Conservation (phyloP, 805 yeast species). For the Metschnikowia santaceciliae region DNA sequence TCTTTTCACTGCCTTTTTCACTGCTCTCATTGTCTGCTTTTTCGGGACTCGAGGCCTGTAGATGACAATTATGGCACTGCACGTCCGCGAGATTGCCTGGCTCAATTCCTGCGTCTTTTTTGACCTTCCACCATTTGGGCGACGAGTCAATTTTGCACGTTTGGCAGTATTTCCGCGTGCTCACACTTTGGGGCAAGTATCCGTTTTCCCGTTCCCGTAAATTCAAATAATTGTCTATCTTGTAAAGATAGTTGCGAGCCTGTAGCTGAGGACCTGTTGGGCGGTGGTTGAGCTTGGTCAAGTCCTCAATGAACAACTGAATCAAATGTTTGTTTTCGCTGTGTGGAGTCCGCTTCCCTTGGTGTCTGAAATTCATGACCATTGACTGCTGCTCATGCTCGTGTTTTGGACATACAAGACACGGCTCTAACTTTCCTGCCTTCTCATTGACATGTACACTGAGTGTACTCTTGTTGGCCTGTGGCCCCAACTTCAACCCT, state of each 20-base stretch:
- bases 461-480: conserved; percentile 15
- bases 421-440: conserved; percentile 43
- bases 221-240: conserved; percentile 12
- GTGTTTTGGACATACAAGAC: conserved; percentile 43
- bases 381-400: conserved; percentile 14
- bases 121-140: conserved; percentile 36
- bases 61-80: conserved; percentile 31
- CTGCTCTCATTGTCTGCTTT: conserved; percentile 9
- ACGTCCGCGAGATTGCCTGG: not conserved
- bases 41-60: conserved; percentile 9
- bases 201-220: conserved; percentile 2
- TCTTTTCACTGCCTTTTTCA: not conserved
- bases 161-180: conserved; percentile 14
- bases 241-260: conserved; percentile 27
- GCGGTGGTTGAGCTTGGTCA: conserved; percentile 18
- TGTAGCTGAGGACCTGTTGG: conserved; percentile 31
- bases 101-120: not conserved
- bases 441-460: conserved; percentile 19
- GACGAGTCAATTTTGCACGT: conserved; percentile 25
- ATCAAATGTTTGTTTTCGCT: conserved; percentile 36
- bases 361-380: conserved; percentile 27
- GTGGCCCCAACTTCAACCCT: conserved; percentile 48
- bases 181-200: not conserved
- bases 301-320: conserved; percentile 37
- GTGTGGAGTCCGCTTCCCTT: conserved; percentile 21